These are phyloP conservation scores for Nelumbo lutea DNA, from an alignment of 164 flowering plant species.

Conservation along the genomic window DNA sequence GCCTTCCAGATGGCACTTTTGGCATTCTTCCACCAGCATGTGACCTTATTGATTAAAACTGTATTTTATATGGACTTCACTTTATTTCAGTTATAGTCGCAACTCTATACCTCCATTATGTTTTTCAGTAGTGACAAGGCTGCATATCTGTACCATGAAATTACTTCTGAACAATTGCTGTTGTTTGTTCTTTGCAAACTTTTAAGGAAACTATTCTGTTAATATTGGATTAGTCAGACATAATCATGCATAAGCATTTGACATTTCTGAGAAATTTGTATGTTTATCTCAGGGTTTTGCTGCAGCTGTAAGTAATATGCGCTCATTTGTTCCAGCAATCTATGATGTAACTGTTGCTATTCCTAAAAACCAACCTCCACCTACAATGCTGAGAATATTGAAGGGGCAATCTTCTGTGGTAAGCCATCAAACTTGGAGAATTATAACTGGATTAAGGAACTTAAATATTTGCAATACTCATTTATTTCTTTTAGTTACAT, in stretches of 20 bases:
- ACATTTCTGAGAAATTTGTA: not conserved
- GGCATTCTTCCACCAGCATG: no score
- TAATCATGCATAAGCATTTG: not conserved
- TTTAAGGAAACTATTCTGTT: not conserved
- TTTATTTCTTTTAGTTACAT: not conserved
- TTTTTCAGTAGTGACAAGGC: no score
- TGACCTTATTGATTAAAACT: no score
- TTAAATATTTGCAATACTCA: not conserved
- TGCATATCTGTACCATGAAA: no score
- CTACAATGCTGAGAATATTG: conserved; percentile 82
- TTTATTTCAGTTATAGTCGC: no score
- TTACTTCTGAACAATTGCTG: no score
- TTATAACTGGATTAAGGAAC: conserved; percentile 4
- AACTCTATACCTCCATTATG: no score
- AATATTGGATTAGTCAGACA: not conserved
- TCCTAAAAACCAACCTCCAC: conserved; percentile 64
- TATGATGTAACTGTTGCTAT: conserved; percentile 87
- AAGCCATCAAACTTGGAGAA: conserved; percentile 14
- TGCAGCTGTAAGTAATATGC: conserved; percentile 77
- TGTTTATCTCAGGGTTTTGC: conserved; percentile 75
- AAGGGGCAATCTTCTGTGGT: conserved; percentile 89
- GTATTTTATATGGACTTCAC: no score
- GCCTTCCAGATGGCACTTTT: no score
- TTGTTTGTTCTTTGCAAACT: no score
- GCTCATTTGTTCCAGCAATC: conserved; percentile 89